Evolutionary conservation across 306 rosid species (phyloP), one percentile per base, ranked within the genome.

Genomic region (Medicago lupulina): DNA sequence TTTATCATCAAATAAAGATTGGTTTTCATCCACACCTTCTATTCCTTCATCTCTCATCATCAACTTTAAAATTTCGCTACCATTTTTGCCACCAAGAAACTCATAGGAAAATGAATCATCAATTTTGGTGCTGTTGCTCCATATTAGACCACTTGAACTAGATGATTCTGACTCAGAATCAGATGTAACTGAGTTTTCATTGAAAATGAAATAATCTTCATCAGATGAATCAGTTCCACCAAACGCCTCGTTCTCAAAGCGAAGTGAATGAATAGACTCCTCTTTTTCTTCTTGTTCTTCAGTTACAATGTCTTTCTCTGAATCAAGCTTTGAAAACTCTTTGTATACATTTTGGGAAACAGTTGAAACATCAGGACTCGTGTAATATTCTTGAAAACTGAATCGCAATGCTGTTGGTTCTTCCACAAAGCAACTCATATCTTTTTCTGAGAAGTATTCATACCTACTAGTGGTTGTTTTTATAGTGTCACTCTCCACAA

Each of bases 321-420:
- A 73, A 51, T 58, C 69, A 39, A 74, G 53, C 19, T 39, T 67
- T 10, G 46, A 64, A 28, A 60, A 38, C 50, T 70, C 76, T 58
- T 78, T 74, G 65, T 47, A 17, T 58, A 74, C 17, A 66, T 75
- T 41, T 46, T 57, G 64, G 18, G 85, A 71, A 69, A 65, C 4
- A 13, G 46, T 3, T 43, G 76, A 64, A 71, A 74, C 81, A 17
- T 75, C 49, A 19, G 89, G 81, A 77, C 77, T 83, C 61, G 69
- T 50, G 66, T 73, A 85, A n/a, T 82, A 79, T n/a, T 88, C 88
- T 71, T 81, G 86, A 46, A 86, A 82, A 14, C 75, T 72, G 64
- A 91, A 86, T 76, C 75, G 84, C 54, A 79, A 55, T 36, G 79
- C 3, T 57, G 80, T 86, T 36, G 90, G 91, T n/a, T 85, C 88